Conservation (phyloP, 2,329 filamentous ascomycete genomes). For the Diplodia corticola region DNA sequence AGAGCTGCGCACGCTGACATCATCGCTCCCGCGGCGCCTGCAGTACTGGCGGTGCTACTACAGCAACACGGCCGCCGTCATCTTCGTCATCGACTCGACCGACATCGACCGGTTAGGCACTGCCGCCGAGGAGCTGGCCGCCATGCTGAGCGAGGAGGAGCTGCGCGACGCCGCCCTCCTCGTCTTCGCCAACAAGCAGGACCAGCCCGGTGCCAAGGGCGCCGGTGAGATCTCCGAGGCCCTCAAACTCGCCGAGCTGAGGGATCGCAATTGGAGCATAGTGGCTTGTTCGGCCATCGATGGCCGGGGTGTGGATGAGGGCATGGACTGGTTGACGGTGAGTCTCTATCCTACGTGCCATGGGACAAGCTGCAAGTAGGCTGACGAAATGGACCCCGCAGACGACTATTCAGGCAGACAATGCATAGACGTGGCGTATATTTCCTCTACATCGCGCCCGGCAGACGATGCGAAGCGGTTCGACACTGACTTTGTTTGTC, state of each 20-base stretch:
- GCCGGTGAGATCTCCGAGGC: slow-evolving; percentile 97
- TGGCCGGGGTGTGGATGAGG: slow-evolving; percentile 89
- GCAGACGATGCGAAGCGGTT: neutral
- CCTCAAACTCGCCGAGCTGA: slow-evolving; percentile 81
- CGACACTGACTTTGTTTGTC: neutral
- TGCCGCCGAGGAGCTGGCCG: slow-evolving; percentile 85
- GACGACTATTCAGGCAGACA: slow-evolving; percentile 23
- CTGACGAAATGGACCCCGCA: neutral
- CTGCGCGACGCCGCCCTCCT: slow-evolving; percentile 87
- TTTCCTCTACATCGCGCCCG: neutral
- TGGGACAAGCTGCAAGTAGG: neutral
- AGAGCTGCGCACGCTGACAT: slow-evolving; percentile 16
- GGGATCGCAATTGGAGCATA: slow-evolving; percentile 98
- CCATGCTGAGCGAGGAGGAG: slow-evolving; percentile 97
- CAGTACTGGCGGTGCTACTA: slow-evolving; percentile 98
- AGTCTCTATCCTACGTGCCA: slow-evolving; percentile 37
- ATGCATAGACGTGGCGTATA: slow-evolving; percentile 16
- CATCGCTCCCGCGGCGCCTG: neutral
- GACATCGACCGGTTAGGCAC: slow-evolving; percentile 95
- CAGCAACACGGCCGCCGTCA: slow-evolving; percentile 95
- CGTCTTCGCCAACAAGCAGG: slow-evolving; percentile 99
- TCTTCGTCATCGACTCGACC: slow-evolving; percentile 97
- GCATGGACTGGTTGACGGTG: slow-evolving; percentile 98
- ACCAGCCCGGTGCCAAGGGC: slow-evolving; percentile 94
- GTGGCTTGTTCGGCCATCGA: slow-evolving; percentile 96